These are phyloP conservation scores for Oryza officinalis DNA, from an alignment of 176 grass and related monocot species.

Conservation along the genomic window DNA sequence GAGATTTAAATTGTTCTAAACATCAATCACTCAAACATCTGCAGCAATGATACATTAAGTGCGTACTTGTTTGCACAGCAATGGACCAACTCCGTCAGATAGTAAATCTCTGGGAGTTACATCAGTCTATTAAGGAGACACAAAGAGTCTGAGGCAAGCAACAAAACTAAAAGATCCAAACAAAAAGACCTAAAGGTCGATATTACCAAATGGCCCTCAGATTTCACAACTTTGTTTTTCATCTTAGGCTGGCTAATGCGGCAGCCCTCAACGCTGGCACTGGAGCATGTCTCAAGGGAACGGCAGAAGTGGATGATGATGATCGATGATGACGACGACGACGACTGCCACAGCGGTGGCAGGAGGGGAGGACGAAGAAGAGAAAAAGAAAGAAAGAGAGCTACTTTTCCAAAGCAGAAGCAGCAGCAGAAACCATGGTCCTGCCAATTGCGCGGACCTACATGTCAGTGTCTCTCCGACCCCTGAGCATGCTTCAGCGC, in stretches of 20 bases:
- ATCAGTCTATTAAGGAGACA: background rate
- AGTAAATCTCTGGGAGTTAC: background rate
- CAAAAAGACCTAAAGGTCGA: background rate
- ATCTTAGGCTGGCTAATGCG: constrained; percentile 9
- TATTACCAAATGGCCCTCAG: constrained; percentile 26
- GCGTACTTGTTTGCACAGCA: background rate
- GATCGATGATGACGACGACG: background rate
- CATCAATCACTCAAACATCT: background rate
- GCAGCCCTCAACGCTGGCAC: constrained; percentile 31
- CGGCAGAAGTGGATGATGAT: background rate
- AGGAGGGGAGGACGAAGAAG: background rate
- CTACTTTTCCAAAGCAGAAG: background rate
- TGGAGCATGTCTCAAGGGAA: background rate
- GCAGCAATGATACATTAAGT: background rate
- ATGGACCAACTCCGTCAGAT: background rate
- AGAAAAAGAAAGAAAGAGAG: background rate
- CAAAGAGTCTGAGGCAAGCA: background rate
- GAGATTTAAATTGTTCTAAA: background rate
- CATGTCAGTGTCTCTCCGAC: background rate
- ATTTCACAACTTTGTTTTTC: constrained; percentile 22
- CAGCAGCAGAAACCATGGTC: background rate
- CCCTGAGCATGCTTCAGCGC: background rate
- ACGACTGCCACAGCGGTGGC: background rate
- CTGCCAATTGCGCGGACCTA: background rate
- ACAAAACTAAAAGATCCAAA: background rate